phyloP scores from a whole-genome alignment of 1,284 basidiomycete species.

The Gymnopus androsaceus region DNA sequence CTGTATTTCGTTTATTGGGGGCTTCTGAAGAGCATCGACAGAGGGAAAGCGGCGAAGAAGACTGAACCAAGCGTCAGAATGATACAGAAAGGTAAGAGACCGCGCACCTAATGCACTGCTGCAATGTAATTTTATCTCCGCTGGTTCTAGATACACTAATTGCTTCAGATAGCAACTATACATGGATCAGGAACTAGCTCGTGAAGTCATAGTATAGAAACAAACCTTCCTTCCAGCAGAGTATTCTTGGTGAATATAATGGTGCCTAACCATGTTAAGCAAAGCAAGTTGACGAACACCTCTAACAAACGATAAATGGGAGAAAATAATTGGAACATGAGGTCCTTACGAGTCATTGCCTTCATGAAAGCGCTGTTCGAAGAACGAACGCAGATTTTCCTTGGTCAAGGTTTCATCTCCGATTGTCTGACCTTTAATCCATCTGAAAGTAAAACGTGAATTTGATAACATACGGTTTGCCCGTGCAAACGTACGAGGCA shows the following conservation, averaged over 20 bases:
- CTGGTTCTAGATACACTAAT: slow-evolving; percentile 71
- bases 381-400: slow-evolving; percentile 73
- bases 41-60: slow-evolving; percentile 69
- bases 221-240: slow-evolving; percentile 66
- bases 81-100: neutral
- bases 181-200: slow-evolving; percentile 7
- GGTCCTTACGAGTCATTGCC: slow-evolving; percentile 70
- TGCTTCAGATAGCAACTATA: slow-evolving; percentile 71
- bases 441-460: slow-evolving; percentile 44
- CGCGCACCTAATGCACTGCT: slow-evolving; percentile 73
- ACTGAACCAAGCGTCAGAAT: slow-evolving; percentile 38
- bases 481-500: slow-evolving; percentile 44
- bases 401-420: slow-evolving; percentile 69
- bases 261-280: slow-evolving; percentile 74
- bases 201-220: neutral
- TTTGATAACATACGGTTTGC: neutral
- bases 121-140: slow-evolving; percentile 68
- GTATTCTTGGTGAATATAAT: slow-evolving; percentile 68
- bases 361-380: slow-evolving; percentile 81
- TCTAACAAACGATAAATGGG: slow-evolving; percentile 37
- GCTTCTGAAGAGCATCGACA: slow-evolving; percentile 39
- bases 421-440: slow-evolving; percentile 58
- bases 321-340: neutral
- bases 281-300: slow-evolving; percentile 77
- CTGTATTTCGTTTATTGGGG: slow-evolving; percentile 72